Evolutionary conservation across 2,329 filamentous ascomycete species (phyloP), one percentile per base, ranked within the genome.

Genomic region (Neurospora crassa): DNA sequence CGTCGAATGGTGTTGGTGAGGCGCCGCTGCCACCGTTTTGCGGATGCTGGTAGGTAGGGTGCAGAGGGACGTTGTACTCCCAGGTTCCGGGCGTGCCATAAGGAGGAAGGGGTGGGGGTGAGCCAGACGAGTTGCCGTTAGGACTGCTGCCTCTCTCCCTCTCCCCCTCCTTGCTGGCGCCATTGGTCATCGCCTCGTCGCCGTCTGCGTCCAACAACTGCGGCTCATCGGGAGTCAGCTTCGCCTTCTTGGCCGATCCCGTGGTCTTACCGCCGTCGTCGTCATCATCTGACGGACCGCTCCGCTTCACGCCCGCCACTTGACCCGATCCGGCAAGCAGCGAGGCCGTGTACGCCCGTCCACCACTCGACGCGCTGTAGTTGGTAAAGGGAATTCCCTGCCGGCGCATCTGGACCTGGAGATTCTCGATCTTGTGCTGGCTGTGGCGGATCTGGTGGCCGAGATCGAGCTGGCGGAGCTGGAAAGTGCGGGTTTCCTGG

Each of bases 361-460:
- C 53, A 34, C 53, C 53, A 63, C 47, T 53, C 6, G 47, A 53
- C 6, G 29, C 53, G 53, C 29, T 11, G 53, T 63, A 63, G 29
- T 63, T 63, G 29, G 29, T 63, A 3, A 63, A 63, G 2, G 53
- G 53, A 37, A 63, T 63, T 10, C 53, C 53, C 53, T 63, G 7
- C 71, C 72, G 18, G 69, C 80, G 79, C n/a, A 77, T 74, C 43
- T 83, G 78, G 16, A 74, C 73, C 68, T 78, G 74, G 1, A 83
- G 76, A 24, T 75, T 74, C 73, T 84, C 80, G 59, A 83, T 81
- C 34, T 81, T 80, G 73, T 85, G 83, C 71, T 78, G 78, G 73
- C 80, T 79, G 70, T 79, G 77, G 5, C 83, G 82, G 67, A 84
- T 82, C 73, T 83, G 82, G 72, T 85, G 83, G 29, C 80, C 78